A percentile compares a stretch with the other conserved stretches of the same genome.
These are phyloP conservation scores for Eruca vesicaria DNA, from an alignment of 441 rosid species.

Conservation along the genomic window DNA sequence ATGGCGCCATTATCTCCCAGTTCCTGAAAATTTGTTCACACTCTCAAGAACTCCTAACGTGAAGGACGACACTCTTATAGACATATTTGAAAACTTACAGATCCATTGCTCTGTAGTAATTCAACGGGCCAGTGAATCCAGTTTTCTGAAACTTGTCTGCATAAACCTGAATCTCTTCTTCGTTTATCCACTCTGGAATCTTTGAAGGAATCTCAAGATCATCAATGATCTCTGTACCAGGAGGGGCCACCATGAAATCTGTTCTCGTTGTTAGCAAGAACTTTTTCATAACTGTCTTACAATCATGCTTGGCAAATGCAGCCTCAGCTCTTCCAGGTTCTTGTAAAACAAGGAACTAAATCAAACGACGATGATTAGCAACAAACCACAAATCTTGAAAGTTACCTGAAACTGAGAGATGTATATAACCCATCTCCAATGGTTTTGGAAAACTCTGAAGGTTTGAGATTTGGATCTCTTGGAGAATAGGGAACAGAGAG, in stretches of 20 bases:
- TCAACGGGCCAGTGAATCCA: constrained; percentile 68
- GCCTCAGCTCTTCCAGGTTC: constrained; percentile 81
- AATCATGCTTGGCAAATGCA: constrained; percentile 63
- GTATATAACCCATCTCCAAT: constrained; percentile 66
- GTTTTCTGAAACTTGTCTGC: constrained; percentile 68
- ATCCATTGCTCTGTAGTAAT: constrained; percentile 73
- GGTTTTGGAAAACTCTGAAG: constrained; percentile 24
- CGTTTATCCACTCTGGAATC: constrained; percentile 69
- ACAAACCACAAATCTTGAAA: not conserved
- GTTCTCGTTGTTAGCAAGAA: constrained; percentile 52
- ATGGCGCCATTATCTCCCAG: constrained; percentile 47
- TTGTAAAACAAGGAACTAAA: constrained; percentile 4
- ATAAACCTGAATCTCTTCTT: constrained; percentile 62
- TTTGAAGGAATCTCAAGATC: constrained; percentile 49
- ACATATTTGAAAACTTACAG: constrained; percentile 33
- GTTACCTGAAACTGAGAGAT: constrained; percentile 65
- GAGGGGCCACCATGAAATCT: constrained; percentile 55
- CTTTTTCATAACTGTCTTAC: constrained; percentile 63
- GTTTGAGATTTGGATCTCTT: constrained; percentile 46
- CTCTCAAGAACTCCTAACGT: not conserved
- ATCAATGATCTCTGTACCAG: constrained; percentile 64
- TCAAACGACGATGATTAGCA: not conserved
- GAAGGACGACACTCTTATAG: not conserved
- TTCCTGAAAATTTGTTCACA: constrained; percentile 29
- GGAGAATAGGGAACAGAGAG: constrained; percentile 49